phyloP scores from a whole-genome alignment of 73 alveolate genomes.

The Tetrahymena elliotti region DNA sequence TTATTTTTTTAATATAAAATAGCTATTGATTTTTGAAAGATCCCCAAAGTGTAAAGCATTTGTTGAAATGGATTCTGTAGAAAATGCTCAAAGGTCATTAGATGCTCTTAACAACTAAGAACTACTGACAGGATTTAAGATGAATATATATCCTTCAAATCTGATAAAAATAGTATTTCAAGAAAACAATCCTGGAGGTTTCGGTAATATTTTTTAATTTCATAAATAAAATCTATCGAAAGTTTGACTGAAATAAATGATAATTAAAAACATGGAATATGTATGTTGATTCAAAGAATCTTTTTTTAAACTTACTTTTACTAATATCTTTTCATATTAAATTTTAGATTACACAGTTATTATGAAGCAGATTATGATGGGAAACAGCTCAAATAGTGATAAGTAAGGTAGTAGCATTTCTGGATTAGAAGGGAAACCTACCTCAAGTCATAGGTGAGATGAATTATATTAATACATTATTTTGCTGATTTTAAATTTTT shows the following conservation, averaged over 20 bases:
- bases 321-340: too few relatives aligned
- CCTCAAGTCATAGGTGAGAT: background rate
- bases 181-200: background rate
- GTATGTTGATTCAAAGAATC: too few relatives aligned
- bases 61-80: background rate
- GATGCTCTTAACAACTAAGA: background rate
- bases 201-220: background rate
- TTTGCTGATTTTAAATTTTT: too few relatives aligned
- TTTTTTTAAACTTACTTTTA: too few relatives aligned
- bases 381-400: background rate
- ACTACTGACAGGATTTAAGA: background rate
- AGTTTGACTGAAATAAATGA: background rate
- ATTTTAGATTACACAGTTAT: background rate
- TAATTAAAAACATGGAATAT: too few relatives aligned
- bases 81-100: background rate
- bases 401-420: background rate
- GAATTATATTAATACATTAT: too few relatives aligned
- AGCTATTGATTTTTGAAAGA: background rate
- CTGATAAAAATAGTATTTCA: background rate
- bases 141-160: background rate
- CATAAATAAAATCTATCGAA: background rate
- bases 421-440: background rate
- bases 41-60: background rate
- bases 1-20: background rate
- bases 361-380: background rate